A percentile compares a stretch with the other conserved stretches of the same genome.
These are phyloP conservation scores for Karstenula rhodostoma DNA, from an alignment of 2,329 filamentous ascomycete species.

Conservation along the genomic window DNA sequence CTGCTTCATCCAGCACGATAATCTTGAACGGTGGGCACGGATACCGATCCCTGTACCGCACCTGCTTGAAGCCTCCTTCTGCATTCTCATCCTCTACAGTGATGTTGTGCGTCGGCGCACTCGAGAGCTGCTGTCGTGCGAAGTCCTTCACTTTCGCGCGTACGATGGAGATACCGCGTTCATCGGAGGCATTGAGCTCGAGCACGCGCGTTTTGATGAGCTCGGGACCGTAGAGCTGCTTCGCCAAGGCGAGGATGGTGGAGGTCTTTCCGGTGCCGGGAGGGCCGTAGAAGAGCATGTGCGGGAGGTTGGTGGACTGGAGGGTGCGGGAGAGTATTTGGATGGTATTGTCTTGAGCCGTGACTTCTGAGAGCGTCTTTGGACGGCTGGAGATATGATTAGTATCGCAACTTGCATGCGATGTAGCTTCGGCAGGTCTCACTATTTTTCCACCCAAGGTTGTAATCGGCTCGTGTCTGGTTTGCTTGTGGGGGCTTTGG, in stretches of 20 bases:
- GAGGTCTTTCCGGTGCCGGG: conserved; percentile 98
- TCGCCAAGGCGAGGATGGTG: conserved; percentile 94
- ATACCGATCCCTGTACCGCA: conserved; percentile 70
- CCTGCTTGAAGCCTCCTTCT: conserved; percentile 34
- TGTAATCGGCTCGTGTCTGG: conserved; percentile 74
- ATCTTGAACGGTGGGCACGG: conserved; percentile 99
- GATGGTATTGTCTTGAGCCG: conserved; percentile 96
- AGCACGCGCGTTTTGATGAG: conserved; percentile 94
- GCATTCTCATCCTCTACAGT: conserved; percentile 55
- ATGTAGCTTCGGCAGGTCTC: conserved; percentile 29
- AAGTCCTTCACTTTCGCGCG: conserved; percentile 99
- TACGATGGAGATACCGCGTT: conserved; percentile 96
- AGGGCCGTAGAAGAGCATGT: conserved; percentile 99
- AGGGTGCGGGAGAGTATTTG: conserved; percentile 90
- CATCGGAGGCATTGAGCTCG: conserved; percentile 98
- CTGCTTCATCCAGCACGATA: conserved; percentile 96
- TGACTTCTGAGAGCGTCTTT: conserved; percentile 91
- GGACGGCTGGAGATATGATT: conserved; percentile 71
- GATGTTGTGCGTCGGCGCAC: conserved; percentile 73
- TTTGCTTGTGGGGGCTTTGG: conserved; percentile 69
- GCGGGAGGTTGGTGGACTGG: conserved; percentile 95
- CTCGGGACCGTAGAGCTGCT: conserved; percentile 95
- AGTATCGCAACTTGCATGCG: conserved; percentile 19
- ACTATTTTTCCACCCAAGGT: conserved; percentile 99
- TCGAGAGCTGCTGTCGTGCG: conserved; percentile 90